Conservation (phyloP, 2,329 filamentous ascomycete genomes). For the Amphichorda felina region DNA sequence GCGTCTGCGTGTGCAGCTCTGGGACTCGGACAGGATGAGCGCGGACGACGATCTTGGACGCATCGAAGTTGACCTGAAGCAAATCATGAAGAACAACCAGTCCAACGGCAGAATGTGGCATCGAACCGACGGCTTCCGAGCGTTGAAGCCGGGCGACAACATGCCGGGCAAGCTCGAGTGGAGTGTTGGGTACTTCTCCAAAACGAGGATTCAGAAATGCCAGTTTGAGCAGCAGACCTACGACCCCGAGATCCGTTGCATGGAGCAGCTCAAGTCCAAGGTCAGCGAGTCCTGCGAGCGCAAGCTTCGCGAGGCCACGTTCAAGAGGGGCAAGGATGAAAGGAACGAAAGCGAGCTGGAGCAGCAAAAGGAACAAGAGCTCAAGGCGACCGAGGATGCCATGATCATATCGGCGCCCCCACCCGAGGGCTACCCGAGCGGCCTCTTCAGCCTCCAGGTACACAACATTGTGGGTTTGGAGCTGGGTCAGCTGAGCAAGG, state of each 20-base stretch:
- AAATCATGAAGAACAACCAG: slow-evolving; percentile 46
- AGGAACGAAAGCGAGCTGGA: slow-evolving; percentile 50
- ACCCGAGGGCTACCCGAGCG: slow-evolving; percentile 46
- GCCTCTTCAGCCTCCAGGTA: slow-evolving; percentile 58
- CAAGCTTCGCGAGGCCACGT: slow-evolving; percentile 52
- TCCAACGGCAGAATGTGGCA: slow-evolving; percentile 51
- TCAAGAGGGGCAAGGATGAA: slow-evolving; percentile 26
- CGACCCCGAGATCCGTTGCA: slow-evolving; percentile 42
- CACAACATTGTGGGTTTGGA: slow-evolving; percentile 63
- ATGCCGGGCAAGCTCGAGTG: slow-evolving; percentile 61
- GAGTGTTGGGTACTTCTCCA: slow-evolving; percentile 62
- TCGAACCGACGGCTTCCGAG: slow-evolving; percentile 52
- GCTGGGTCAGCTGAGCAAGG: slow-evolving; percentile 41
- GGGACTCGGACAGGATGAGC: slow-evolving; percentile 63
- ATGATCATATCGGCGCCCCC: slow-evolving; percentile 60
- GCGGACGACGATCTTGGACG: slow-evolving; percentile 66
- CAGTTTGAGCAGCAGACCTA: slow-evolving; percentile 51
- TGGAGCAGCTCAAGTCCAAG: slow-evolving; percentile 46
- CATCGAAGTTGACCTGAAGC: slow-evolving; percentile 56
- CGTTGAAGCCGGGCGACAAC: slow-evolving; percentile 50
- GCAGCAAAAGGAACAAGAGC: slow-evolving; percentile 57
- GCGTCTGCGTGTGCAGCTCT: slow-evolving; percentile 56
- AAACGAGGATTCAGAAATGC: slow-evolving; percentile 48
- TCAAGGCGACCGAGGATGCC: slow-evolving; percentile 45
- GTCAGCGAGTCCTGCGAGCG: slow-evolving; percentile 40